Base-by-base conservation (phyloP, 805 yeast genomes). In the Saturnispora bothae region DNA sequence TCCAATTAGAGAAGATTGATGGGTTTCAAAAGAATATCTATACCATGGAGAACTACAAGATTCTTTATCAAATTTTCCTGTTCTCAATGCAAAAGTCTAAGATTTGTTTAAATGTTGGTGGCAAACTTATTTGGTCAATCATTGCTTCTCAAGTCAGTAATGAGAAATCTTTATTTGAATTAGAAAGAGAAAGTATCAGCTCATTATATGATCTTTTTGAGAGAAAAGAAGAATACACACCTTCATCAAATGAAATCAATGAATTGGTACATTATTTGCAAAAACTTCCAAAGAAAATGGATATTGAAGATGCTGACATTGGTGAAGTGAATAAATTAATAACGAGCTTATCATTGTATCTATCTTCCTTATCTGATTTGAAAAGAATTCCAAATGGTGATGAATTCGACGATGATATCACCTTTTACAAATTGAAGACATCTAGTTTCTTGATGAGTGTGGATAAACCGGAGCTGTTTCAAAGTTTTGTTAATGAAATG, bases 361-460 rank as follows among this genome's bases (percentile, higher is more conserved):
- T 83, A 41, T 73, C 68, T 38, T 73, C 76, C 13, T 66, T 82
- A 50, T 68, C 73, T 43, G 84, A 82, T 49, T 70, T 81, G 48
- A 72, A 72, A 48, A 69, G 72, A 41, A 84, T 85, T 41, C 95
- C 95, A 12, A 69, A 68, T 33, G 86, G 86, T 15, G 77, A 77
- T 30, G 94, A 84, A 51, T 86, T 81, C 57, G 89, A 82, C 49
- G 89, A 83, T 54, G 95, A 85, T 57, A 67, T 95, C 51, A 78
- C 86, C 4, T 80, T 82, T 70, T 82, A 80, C 53, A 74, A 75
- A 43, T 66, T 85, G 52, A 80, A 78, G 49, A 77, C 84, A 50
- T 73, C 83, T 44, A 78, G 85, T 30, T 83, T 74, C 59, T 65
- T 85, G 56, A 71, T 79, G 66, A 76, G 81, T 47, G 85, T 83